phyloP scores from a whole-genome alignment of 306 rosid species.

The Phaseolus lunatus region DNA sequence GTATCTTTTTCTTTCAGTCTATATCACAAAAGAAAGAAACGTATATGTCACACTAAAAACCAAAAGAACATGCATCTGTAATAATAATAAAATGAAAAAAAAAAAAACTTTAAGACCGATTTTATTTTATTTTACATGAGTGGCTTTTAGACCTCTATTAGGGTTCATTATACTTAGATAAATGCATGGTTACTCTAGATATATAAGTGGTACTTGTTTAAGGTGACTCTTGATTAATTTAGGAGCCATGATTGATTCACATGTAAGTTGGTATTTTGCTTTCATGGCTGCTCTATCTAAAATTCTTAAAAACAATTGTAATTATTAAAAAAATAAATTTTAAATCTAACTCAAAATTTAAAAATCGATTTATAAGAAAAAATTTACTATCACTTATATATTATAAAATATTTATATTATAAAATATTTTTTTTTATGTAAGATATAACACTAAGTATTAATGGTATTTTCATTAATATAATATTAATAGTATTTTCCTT shows the following conservation, averaged over 20 bases:
- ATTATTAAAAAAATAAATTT: no score
- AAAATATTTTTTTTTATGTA: no score
- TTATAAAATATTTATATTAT: no score
- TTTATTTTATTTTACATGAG: neutral
- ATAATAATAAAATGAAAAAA: neutral
- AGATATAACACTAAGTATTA: no score
- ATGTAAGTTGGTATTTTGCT: neutral
- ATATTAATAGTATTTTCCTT: no score
- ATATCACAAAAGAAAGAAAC: neutral
- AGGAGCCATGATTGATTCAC: neutral
- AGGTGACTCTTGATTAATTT: slow-evolving; percentile 14
- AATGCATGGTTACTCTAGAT: neutral
- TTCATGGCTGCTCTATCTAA: neutral
- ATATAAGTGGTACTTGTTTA: neutral
- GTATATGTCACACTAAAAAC: no score
- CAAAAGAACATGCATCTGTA: neutral
- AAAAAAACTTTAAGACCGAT: neutral
- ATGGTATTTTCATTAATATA: no score
- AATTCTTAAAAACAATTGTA: no score
- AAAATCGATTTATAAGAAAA: no score
- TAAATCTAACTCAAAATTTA: no score
- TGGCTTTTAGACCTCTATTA: slow-evolving; percentile 34
- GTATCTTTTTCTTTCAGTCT: neutral
- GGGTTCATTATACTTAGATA: slow-evolving; percentile 15
- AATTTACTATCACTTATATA: no score